These are phyloP conservation scores for Monosporozyma yasuniensis DNA, from an alignment of 805 yeast species.

Conservation along the genomic window DNA sequence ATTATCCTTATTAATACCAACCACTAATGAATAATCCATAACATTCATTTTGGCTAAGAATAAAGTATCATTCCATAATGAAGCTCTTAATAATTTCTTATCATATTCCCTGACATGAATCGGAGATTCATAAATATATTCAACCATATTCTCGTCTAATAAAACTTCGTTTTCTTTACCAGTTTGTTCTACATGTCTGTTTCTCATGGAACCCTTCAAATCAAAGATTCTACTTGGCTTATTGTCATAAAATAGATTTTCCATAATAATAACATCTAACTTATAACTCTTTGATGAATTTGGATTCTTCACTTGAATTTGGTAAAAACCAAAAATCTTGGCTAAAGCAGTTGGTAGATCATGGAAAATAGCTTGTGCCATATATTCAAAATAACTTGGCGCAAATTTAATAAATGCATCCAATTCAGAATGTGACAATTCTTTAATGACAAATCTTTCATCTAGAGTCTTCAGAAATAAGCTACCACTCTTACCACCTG, in stretches of 20 bases:
- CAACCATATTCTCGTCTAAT: conserved; percentile 96
- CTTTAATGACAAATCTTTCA: conserved; percentile 82
- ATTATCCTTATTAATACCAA: conserved; percentile 72
- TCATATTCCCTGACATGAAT: conserved; percentile 88
- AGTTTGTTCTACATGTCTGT: conserved; percentile 92
- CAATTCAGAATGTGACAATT: conserved; percentile 75
- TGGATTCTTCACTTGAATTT: conserved; percentile 77
- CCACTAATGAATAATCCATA: conserved; percentile 94
- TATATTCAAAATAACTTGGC: conserved; percentile 91
- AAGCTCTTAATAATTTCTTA: conserved; percentile 75
- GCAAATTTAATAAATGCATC: conserved; percentile 94
- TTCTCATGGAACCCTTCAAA: conserved; percentile 95
- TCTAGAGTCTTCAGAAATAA: conserved; percentile 88
- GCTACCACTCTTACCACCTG: conserved; percentile 96
- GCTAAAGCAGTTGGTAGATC: conserved; percentile 92
- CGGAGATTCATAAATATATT: conserved; percentile 92
- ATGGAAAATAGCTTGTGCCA: conserved; percentile 90
- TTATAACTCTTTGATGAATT: conserved; percentile 57
- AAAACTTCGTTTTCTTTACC: conserved; percentile 92
- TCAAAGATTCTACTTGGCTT: conserved; percentile 84
- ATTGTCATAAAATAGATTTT: conserved; percentile 78
- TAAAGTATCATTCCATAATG: conserved; percentile 89
- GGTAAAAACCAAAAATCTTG: conserved; percentile 91
- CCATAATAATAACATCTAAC: conserved; percentile 92
- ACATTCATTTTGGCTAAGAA: conserved; percentile 95